Conservation (phyloP, 257 asterid genomes). For the Nicotiana noctiflora region DNA sequence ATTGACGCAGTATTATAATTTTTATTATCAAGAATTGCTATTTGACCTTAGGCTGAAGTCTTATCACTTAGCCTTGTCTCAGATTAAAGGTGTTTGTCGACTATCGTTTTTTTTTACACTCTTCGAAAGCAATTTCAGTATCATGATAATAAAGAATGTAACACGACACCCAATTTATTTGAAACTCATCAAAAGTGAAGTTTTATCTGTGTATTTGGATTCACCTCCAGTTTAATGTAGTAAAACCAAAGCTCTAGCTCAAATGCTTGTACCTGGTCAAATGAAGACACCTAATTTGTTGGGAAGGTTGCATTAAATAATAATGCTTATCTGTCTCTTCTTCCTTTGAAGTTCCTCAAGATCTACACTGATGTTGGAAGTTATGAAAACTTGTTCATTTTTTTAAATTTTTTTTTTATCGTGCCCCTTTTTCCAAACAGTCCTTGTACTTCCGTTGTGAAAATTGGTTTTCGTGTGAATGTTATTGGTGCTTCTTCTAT, state of each 20-base stretch:
- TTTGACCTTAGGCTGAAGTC: neutral
- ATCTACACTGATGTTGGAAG: neutral
- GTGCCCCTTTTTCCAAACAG: neutral
- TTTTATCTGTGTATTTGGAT: neutral
- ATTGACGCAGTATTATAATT: neutral
- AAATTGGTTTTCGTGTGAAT: neutral
- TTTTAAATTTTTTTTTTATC: neutral
- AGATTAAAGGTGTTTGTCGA: neutral
- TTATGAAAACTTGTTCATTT: neutral
- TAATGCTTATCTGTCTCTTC: neutral
- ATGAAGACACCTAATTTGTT: neutral
- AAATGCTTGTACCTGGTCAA: conserved; percentile 6
- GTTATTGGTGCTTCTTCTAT: neutral
- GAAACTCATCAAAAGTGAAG: neutral
- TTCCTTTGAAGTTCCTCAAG: neutral
- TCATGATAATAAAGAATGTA: neutral
- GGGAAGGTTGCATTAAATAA: neutral
- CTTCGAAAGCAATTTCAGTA: neutral
- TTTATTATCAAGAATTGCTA: neutral
- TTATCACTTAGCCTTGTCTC: neutral
- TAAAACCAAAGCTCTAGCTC: neutral
- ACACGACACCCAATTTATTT: neutral
- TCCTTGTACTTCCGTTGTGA: neutral
- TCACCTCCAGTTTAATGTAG: neutral
- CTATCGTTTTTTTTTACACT: neutral